A percentile compares a stretch with the other conserved stretches of the same genome.
Evolutionary conservation across 2,329 filamentous ascomycete genomes (phyloP).

Genomic region (Fusarium sulawesiense): DNA sequence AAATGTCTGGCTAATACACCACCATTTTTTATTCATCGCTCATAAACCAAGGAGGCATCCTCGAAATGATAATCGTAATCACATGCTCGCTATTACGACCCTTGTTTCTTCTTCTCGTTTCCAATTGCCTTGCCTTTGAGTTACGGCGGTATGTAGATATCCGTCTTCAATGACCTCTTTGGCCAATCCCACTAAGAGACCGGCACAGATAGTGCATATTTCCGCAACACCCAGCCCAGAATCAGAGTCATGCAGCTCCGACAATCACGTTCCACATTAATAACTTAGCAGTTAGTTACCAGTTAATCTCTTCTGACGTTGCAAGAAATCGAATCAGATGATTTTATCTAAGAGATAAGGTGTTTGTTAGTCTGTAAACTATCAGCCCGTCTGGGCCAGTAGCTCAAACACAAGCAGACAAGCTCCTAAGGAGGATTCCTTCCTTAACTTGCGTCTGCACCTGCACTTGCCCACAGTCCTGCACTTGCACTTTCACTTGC

Average conservation of each 20-base stretch:
- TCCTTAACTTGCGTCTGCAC: neutral
- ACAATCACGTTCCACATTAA: neutral
- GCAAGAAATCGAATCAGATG: neutral
- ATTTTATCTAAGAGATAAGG: conserved; percentile 2
- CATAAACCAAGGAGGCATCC: neutral
- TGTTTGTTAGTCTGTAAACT: neutral
- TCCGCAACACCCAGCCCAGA: neutral
- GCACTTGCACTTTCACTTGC: neutral
- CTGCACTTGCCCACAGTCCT: neutral
- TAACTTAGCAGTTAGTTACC: neutral
- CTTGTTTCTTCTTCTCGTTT: conserved; percentile 18
- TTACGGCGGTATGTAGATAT: conserved; percentile 40
- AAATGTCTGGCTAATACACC: conserved; percentile 33
- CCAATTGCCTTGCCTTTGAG: conserved; percentile 2
- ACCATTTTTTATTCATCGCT: conserved; percentile 10
- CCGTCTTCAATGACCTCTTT: conserved; percentile 16
- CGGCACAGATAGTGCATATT: conserved; percentile 16
- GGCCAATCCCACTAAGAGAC: conserved; percentile 21
- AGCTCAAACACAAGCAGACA: neutral
- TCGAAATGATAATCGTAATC: conserved; percentile 18
- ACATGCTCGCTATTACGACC: conserved; percentile 23
- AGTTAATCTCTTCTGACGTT: neutral
- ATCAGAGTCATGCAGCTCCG: neutral
- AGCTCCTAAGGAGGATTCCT: neutral
- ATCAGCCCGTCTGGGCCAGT: neutral